These are phyloP conservation scores for Neurospora sp. DNA, from an alignment of 495 filamentous ascomycete species.

Conservation along the genomic window DNA sequence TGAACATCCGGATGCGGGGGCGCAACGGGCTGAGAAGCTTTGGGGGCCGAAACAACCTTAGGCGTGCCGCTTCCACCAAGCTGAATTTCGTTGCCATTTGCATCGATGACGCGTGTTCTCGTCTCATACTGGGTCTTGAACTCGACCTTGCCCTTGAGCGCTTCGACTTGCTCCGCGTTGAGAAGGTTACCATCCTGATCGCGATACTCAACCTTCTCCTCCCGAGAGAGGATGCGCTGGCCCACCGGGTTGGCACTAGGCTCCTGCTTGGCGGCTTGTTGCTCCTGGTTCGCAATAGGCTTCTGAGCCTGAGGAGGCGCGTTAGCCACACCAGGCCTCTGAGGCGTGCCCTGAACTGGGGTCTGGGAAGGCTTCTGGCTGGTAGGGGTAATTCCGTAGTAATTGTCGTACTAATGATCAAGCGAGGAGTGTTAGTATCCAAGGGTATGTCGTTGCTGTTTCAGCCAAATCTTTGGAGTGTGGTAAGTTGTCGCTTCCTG, in stretches of 20 bases:
- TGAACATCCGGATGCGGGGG: conserved; percentile 81
- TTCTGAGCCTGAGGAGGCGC: conserved; percentile 9
- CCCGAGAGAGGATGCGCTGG: conserved; percentile 50
- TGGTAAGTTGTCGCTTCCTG: neutral
- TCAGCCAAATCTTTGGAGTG: neutral
- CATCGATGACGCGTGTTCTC: conserved; percentile 72
- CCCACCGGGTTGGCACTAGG: conserved; percentile 20
- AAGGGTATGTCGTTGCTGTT: neutral
- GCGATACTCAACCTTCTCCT: conserved; percentile 88
- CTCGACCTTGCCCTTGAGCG: conserved; percentile 79
- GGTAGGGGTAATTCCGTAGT: conserved; percentile 20
- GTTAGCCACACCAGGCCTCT: neutral
- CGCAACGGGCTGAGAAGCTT: conserved; percentile 36
- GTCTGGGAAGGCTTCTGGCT: conserved; percentile 26
- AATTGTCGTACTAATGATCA: conserved; percentile 33
- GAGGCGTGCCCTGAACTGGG: neutral
- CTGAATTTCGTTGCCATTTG: conserved; percentile 57
- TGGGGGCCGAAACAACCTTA: conserved; percentile 5
- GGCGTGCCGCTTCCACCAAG: conserved; percentile 25
- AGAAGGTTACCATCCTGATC: conserved; percentile 90
- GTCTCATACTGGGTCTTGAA: conserved; percentile 95
- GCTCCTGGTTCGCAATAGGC: conserved; percentile 11
- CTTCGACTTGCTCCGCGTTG: conserved; percentile 70
- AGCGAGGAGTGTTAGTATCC: conserved; percentile 9
- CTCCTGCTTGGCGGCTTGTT: conserved; percentile 8